Percentiles rank a stretch among this genome's conserved stretches.
These are phyloP conservation scores for Pouteria glomerata DNA, from an alignment of 148 eudicot genomes.

Conservation along the genomic window DNA sequence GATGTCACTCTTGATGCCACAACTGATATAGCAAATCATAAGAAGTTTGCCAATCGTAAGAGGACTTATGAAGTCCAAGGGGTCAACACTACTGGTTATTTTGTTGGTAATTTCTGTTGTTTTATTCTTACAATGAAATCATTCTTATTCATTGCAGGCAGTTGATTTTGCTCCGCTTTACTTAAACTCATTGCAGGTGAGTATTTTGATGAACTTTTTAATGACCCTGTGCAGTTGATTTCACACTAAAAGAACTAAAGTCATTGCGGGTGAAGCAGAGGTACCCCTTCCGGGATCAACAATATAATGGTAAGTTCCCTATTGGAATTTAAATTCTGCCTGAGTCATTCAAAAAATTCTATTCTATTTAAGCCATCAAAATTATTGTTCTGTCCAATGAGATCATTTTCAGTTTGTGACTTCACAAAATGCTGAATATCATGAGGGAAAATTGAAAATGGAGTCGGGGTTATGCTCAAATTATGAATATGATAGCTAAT, in stretches of 20 bases:
- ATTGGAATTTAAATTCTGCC: not conserved
- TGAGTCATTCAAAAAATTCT: not conserved
- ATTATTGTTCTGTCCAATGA: not conserved
- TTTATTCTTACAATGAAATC: too few relatives aligned
- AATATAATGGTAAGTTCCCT: slow-evolving; percentile 10
- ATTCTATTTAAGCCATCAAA: not conserved
- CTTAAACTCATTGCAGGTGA: not conserved
- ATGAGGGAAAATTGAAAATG: too few relatives aligned
- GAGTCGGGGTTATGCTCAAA: too few relatives aligned
- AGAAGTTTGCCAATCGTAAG: slow-evolving; percentile 60
- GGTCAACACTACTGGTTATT: slow-evolving; percentile 58
- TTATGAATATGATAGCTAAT: too few relatives aligned
- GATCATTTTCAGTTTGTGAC: too few relatives aligned
- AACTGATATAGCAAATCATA: slow-evolving; percentile 56
- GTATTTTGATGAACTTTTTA: not conserved
- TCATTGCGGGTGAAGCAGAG: slow-evolving; percentile 78
- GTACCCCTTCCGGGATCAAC: slow-evolving; percentile 74
- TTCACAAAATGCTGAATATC: too few relatives aligned
- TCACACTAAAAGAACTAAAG: slow-evolving; percentile 81
- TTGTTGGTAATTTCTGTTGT: slow-evolving; percentile 46
- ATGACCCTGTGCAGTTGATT: slow-evolving; percentile 59
- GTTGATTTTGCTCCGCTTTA: not conserved
- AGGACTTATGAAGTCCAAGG: slow-evolving; percentile 85
- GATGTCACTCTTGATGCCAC: slow-evolving; percentile 63
- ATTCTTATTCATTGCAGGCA: not conserved